Base-by-base conservation (phyloP, 1,284 basidiomycete species). In the Cryptococcus jaspeensis region DNA sequence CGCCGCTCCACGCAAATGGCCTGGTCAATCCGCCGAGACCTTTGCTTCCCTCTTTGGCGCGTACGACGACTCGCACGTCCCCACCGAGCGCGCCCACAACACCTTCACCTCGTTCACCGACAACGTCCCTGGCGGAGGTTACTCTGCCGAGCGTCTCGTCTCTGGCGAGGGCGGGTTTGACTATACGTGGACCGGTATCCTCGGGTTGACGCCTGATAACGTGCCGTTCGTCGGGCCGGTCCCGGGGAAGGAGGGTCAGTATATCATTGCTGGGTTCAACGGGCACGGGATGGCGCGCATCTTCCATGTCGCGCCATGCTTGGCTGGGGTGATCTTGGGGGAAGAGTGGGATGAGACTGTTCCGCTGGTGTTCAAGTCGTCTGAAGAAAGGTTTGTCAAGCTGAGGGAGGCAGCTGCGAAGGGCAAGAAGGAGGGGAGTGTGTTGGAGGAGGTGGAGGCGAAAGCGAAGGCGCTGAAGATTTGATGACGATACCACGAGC, bases 271-370 rank as follows among this genome's bases (percentile, higher is more conserved):
- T 1, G 72, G 73, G 1, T 73, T 67, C 58, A 72, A 73, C 35
- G 73, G 73, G 1, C 72, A 75, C 51, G 72, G 67, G 5, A 69
- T 74, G 73, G 73, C 74, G n/a, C 60, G 73, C 16, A 76, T 75
- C 53, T 72, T 74, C 59, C 62, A 70, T 32, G 70, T 69, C 37
- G 74, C 71, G 2, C 74, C 74, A 1, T 59, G 63, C 18, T 61
- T 75, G 3, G 73, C 72, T 12, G 22, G 28, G 9, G 55, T 66
- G 45, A 66, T 76, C 1, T 52, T 59, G 18, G 63, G 58, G 11
- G 67, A 66, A 8, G 54, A 61, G 37, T 74, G 71, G 67, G 67
- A 71, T 28, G 32, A 52, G 7, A 61, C 55, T 1, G 64, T 76
- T 61, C 74, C 74, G 0, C 28, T 38, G 13, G 63, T 65, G 12